Base-by-base conservation (phyloP, 129 eudicot species). In the Flaveria sonorensis region DNA sequence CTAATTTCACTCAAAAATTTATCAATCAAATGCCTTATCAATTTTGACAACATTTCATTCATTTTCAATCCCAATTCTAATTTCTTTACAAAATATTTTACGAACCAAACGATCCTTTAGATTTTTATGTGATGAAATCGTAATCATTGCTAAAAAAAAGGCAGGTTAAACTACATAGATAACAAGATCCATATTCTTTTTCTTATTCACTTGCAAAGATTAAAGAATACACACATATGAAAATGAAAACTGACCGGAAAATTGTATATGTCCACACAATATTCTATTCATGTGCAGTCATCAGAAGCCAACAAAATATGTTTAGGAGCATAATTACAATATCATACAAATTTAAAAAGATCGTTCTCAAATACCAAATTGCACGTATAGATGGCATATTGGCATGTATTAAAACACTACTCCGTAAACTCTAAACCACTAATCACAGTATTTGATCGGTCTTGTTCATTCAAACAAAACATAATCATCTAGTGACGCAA, bases 211-310 rank as follows among this genome's bases (percentile, higher is more conserved):
- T 21, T 68, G 81, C 61, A 69, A 45, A 69, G 8, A 21, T 36
- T 30, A 43, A 73, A 56, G 68, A 61, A 61, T 24, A 47, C 53
- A 12, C 53, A 2, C 15, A 39, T 10, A 61, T 7, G 57, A 8
- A 40, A 16, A 42, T 16, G 23, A 77, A 67, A 62, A 26, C 46
- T 21, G 62, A 52, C 4, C 4, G 39, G 77, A n/a, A 19, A 68
- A 71, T 75, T 92, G 71, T 89, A 71, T 76, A 89, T 86, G 96
- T 87, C 93, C 86, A 81, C 93, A 89, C 90, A 86, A 86, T 72
- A 72, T 52, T 69, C 98, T 90, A 50, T 71, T 68, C 67, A 85
- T 82, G 85, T 83, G 90, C 59, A 81, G 98, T 90, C 96, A 92
- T 88, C 96, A 90, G 88, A 92, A 82, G 88, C 93, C 92, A 88